phyloP scores from a whole-genome alignment of 116 monocot genomes.

The Iris pallida region DNA sequence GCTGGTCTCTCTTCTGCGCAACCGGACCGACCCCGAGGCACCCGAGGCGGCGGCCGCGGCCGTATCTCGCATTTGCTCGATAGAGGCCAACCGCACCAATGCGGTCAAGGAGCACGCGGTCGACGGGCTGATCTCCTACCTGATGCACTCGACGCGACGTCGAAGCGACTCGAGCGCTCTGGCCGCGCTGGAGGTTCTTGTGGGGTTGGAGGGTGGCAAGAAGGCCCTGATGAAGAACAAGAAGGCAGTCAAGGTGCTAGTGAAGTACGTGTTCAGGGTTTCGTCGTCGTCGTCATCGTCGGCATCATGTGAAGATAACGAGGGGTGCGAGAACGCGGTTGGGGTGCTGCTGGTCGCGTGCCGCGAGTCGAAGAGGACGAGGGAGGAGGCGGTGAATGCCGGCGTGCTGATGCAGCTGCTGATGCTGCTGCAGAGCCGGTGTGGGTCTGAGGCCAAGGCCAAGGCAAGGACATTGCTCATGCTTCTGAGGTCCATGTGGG shows the following conservation, averaged over 20 bases:
- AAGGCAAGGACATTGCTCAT: constrained; percentile 56
- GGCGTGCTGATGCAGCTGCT: constrained; percentile 60
- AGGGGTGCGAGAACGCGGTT: constrained; percentile 74
- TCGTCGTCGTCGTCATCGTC: constrained; percentile 5
- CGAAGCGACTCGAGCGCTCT: constrained; percentile 25
- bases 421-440: constrained; percentile 80
- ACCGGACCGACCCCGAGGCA: constrained; percentile 3
- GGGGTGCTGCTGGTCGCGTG: constrained; percentile 37
- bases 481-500: constrained; percentile 30
- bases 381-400: constrained; percentile 43
- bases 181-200: constrained; percentile 37
- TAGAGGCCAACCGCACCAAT: constrained; percentile 28
- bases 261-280: constrained; percentile 52
- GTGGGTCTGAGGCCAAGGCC: constrained; percentile 45
- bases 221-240: constrained; percentile 21
- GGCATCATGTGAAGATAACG: background rate
- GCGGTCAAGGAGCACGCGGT: constrained; percentile 36
- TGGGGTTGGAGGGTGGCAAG: constrained; percentile 23
- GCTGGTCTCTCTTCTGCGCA: constrained; percentile 19
- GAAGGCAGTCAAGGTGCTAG: constrained; percentile 33
- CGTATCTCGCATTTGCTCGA: constrained; percentile 31
- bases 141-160: constrained; percentile 4
- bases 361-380: constrained; percentile 22
- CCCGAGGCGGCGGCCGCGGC: constrained; percentile 47
- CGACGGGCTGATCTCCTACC: constrained; percentile 37